Percentiles rank a stretch among this genome's conserved stretches.
These are phyloP conservation scores for Tetramitus jugosus DNA, from an alignment of 208 protist species.

Conservation along the genomic window DNA sequence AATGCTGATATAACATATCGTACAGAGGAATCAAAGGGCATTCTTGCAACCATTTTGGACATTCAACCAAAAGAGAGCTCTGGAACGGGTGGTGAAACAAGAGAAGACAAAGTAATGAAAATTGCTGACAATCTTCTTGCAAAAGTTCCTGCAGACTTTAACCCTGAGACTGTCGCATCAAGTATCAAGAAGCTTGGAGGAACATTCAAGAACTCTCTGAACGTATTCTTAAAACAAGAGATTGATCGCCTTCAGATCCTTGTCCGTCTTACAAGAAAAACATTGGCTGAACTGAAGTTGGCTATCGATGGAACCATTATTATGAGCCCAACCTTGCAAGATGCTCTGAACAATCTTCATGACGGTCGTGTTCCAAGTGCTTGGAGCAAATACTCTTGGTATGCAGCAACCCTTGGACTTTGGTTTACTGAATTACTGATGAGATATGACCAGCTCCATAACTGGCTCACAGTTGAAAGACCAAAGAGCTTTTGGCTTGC, in stretches of 20 bases:
- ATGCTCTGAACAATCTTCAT: constrained; percentile 86
- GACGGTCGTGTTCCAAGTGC: constrained; percentile 84
- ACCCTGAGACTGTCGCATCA: constrained; percentile 61
- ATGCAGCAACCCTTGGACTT: constrained; percentile 83
- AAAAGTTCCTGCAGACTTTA: constrained; percentile 76
- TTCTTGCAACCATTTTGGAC: constrained; percentile 87
- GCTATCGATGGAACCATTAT: constrained; percentile 94
- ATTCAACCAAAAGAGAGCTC: constrained; percentile 84
- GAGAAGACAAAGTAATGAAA: constrained; percentile 77
- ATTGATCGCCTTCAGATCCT: constrained; percentile 82
- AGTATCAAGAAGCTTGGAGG: constrained; percentile 54
- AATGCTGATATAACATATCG: constrained; percentile 92
- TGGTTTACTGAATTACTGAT: constrained; percentile 91
- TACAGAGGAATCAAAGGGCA: constrained; percentile 72
- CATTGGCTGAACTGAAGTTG: constrained; percentile 81
- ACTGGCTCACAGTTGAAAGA: constrained; percentile 76
- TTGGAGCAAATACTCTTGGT: constrained; percentile 90
- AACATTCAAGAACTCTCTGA: constrained; percentile 69
- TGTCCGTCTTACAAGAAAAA: constrained; percentile 63
- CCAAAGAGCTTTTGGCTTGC: constrained; percentile 88
- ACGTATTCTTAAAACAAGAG: constrained; percentile 89
- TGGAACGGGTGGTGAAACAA: constrained; percentile 66
- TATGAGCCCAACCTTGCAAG: constrained; percentile 82
- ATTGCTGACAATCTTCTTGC: constrained; percentile 79
- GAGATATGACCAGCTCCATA: constrained; percentile 85